Evolutionary conservation across 2,329 filamentous ascomycete species (phyloP).

Genomic region (Coniella lustricola): DNA sequence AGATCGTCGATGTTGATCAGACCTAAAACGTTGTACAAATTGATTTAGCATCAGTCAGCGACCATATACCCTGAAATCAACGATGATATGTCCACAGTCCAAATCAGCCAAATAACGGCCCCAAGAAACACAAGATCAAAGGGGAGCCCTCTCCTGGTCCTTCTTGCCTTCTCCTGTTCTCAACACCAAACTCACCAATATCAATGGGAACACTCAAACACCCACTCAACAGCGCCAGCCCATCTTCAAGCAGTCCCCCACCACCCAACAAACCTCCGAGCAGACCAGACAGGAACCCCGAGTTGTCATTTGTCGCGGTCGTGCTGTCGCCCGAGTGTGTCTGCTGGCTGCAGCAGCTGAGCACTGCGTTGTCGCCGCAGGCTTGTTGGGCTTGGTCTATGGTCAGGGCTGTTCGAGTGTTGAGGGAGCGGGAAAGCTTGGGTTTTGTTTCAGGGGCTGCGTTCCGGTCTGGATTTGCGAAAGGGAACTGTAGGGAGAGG

Average conservation of each 20-base stretch:
- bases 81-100: no score
- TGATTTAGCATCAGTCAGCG: neutral
- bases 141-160: neutral
- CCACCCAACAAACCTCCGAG: neutral
- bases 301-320: neutral
- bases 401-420: neutral
- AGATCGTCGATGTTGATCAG: neutral
- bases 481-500: no score
- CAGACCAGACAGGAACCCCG: neutral
- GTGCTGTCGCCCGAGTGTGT: neutral
- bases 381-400: neutral
- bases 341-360: conserved; percentile 1
- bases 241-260: neutral
- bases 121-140: no score
- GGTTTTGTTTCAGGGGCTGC: no score
- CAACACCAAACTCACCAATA: neutral
- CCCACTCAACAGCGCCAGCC: neutral
- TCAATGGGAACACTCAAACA: neutral
- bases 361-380: neutral
- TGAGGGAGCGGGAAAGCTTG: neutral
- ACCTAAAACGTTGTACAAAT: neutral
- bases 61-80: no score
- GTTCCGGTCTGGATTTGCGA: no score
- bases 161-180: no score
- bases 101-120: no score